Evolutionary conservation across 1,284 basidiomycete species (phyloP).

Genomic region (Moniliophthora roreri): DNA sequence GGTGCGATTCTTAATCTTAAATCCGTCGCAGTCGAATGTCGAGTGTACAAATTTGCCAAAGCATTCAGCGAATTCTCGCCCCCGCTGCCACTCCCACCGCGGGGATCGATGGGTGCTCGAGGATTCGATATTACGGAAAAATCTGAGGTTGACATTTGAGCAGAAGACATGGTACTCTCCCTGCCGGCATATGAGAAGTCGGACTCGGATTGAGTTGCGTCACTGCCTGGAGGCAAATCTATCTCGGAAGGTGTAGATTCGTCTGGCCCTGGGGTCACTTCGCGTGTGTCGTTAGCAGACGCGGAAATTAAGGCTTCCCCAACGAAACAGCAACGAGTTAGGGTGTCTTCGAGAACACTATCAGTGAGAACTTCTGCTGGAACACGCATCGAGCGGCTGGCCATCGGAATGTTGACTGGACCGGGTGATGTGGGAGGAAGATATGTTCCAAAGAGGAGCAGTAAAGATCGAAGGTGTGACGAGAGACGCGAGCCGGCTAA

Average conservation of each 20-base stretch:
- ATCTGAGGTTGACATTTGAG: slow-evolving; percentile 54
- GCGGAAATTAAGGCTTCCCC: slow-evolving; percentile 48
- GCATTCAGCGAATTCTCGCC: slow-evolving; percentile 62
- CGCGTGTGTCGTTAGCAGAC: slow-evolving; percentile 34
- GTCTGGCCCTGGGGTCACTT: slow-evolving; percentile 42
- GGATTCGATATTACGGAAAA: slow-evolving; percentile 53
- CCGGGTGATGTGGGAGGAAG: slow-evolving; percentile 71
- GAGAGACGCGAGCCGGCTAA: slow-evolving; percentile 77
- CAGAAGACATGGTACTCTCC: slow-evolving; percentile 48
- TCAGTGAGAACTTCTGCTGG: slow-evolving; percentile 77
- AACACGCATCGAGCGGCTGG: slow-evolving; percentile 62
- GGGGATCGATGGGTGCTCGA: slow-evolving; percentile 20
- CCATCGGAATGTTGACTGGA: slow-evolving; percentile 58
- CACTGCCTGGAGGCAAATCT: slow-evolving; percentile 54
- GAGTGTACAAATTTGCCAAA: slow-evolving; percentile 65
- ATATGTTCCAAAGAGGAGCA: slow-evolving; percentile 81
- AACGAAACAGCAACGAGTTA: slow-evolving; percentile 81
- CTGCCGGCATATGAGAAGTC: slow-evolving; percentile 57
- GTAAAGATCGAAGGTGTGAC: slow-evolving; percentile 72
- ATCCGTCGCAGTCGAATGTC: slow-evolving; percentile 74
- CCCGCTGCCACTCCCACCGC: slow-evolving; percentile 28
- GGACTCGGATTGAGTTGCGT: slow-evolving; percentile 60
- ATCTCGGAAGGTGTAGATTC: slow-evolving; percentile 45
- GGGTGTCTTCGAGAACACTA: slow-evolving; percentile 78
- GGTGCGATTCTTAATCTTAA: slow-evolving; percentile 66